Evolutionary conservation across 23 red algal genomes (phyloP).

Genomic region (Agarophyton chilense): DNA sequence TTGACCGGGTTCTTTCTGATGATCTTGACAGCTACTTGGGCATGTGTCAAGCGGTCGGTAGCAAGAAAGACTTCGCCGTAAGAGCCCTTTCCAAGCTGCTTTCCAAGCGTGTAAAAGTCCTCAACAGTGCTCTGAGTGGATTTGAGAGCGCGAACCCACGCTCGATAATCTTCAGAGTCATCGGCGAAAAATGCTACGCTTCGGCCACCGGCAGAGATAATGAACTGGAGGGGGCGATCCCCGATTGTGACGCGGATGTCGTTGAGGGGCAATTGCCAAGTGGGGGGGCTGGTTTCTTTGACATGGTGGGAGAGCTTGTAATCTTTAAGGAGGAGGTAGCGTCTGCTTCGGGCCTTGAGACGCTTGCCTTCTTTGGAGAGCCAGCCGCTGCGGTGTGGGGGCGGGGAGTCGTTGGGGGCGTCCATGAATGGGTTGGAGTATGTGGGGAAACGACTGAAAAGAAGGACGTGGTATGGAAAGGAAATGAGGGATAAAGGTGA

Average conservation of each 20-base stretch:
- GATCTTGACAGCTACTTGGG: conserved; percentile 60
- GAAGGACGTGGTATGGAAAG: background rate
- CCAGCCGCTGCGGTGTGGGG: conserved; percentile 33
- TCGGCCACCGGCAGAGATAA: conserved; percentile 58
- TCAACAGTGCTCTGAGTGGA: conserved; percentile 53
- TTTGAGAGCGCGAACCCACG: conserved; percentile 79
- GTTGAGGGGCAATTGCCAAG: conserved; percentile 82
- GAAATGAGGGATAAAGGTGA: background rate
- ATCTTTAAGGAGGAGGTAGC: conserved; percentile 63
- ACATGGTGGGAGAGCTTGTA: conserved; percentile 78
- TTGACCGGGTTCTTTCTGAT: conserved; percentile 76
- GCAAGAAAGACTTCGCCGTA: conserved; percentile 78
- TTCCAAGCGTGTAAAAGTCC: conserved; percentile 78
- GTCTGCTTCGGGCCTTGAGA: conserved; percentile 60
- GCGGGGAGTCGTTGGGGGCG: background rate
- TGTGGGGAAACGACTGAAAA: background rate
- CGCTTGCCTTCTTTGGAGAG: conserved; percentile 79
- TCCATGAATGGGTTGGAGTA: background rate
- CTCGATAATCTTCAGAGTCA: conserved; percentile 41
- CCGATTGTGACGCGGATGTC: conserved; percentile 70
- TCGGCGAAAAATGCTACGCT: conserved; percentile 87
- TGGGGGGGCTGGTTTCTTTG: conserved; percentile 57
- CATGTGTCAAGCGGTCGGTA: conserved; percentile 36
- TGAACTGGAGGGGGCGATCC: conserved; percentile 68
- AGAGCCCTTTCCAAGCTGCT: conserved; percentile 79